phyloP scores from a whole-genome alignment of 805 yeast species.

The Suhomyces sp. region DNA sequence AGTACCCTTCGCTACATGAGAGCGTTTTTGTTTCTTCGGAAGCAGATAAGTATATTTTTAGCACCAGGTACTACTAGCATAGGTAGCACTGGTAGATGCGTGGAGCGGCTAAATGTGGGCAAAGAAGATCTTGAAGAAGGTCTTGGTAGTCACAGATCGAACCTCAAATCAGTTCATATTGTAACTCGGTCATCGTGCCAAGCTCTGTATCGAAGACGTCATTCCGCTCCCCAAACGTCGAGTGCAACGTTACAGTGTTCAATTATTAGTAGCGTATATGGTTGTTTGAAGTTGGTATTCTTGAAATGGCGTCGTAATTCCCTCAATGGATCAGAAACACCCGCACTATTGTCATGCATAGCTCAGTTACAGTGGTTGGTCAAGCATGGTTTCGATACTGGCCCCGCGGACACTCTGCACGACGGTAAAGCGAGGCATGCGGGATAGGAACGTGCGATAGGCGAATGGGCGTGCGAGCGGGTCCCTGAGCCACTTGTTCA shows the following conservation, averaged over 20 bases:
- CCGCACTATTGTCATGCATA: background rate
- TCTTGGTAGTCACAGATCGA: background rate
- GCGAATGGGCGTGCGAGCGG: too few species aligned
- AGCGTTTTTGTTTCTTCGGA: background rate
- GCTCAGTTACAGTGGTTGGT: background rate
- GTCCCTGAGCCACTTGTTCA: background rate
- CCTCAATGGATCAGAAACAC: background rate
- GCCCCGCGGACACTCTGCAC: background rate
- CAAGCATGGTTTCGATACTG: background rate
- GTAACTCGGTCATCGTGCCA: background rate
- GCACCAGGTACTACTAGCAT: background rate
- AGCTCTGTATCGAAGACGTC: background rate
- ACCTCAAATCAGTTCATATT: background rate
- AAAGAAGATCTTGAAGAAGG: background rate
- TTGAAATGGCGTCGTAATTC: background rate
- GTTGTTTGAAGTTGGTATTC: background rate
- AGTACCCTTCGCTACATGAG: slow-evolving; percentile 1
- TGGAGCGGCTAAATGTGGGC: background rate
- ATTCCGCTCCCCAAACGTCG: background rate
- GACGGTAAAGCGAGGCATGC: background rate
- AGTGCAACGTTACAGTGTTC: background rate
- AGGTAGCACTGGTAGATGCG: background rate
- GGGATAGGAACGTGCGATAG: too few species aligned
- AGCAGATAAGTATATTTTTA: background rate
- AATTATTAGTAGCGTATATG: background rate